Conservation (phyloP, 768 basidiomycete species). For the Mycena venus region DNA sequence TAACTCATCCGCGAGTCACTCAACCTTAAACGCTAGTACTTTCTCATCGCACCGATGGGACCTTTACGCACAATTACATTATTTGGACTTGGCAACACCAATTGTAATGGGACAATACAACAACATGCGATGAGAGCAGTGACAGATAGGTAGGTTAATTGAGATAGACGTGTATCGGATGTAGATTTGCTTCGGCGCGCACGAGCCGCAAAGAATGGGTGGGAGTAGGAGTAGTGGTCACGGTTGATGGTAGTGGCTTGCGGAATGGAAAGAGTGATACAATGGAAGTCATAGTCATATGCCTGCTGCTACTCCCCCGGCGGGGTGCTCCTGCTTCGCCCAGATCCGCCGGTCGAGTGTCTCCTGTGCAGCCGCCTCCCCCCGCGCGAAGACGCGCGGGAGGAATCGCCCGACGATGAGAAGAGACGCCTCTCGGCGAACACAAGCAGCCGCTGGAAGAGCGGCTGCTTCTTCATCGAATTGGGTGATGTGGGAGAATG, state of each 20-base stretch:
- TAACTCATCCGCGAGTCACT: conserved; percentile 2
- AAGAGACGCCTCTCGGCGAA: conserved; percentile 58
- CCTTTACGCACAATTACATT: conserved; percentile 1
- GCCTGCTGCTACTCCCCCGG: conserved; percentile 29
- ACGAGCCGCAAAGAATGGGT: conserved; percentile 3
- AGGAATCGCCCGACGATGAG: conserved; percentile 52
- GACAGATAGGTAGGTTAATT: not conserved
- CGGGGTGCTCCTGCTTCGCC: conserved; percentile 31
- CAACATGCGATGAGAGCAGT: not conserved
- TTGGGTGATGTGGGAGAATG: conserved; percentile 68
- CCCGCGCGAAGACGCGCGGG: conserved; percentile 50
- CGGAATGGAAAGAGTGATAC: not conserved
- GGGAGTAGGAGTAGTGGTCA: conserved; percentile 7
- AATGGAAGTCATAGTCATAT: not conserved
- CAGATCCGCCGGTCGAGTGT: conserved; percentile 61
- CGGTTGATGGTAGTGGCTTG: not conserved
- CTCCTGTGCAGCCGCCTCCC: conserved; percentile 60
- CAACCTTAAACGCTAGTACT: conserved; percentile 5
- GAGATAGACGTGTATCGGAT: conserved; percentile 2
- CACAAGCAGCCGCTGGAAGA: conserved; percentile 73
- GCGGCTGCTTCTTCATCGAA: conserved; percentile 67
- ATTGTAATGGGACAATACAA: not conserved
- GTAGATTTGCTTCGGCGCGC: not conserved
- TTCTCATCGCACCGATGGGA: not conserved
- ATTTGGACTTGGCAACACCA: conserved; percentile 3